Evolutionary conservation across 768 basidiomycete species (phyloP).

Genomic region (Lactarius akahatsu): DNA sequence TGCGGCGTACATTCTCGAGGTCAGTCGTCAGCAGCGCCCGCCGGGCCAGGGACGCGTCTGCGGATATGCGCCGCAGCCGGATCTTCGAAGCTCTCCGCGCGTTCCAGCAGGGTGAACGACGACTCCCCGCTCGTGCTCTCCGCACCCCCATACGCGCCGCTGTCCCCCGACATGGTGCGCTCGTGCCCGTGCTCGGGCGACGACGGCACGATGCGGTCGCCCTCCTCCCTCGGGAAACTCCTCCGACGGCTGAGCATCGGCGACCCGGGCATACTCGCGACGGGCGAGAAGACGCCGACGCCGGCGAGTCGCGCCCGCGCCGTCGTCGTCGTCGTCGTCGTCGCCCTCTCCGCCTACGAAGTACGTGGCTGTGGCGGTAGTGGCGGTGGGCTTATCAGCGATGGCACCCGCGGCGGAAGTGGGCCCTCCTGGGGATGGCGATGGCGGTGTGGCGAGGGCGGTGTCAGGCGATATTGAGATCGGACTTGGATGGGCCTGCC

Average conservation of each 20-base stretch:
- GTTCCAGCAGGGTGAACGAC: conserved; percentile 38
- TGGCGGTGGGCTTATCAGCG: not conserved
- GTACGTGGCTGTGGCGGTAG: conserved; percentile 10
- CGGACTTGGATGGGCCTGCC: not conserved
- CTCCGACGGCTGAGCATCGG: conserved; percentile 43
- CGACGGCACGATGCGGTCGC: not conserved
- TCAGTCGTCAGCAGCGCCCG: conserved; percentile 8
- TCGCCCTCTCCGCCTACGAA: conserved; percentile 12
- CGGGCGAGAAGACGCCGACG: conserved; percentile 73
- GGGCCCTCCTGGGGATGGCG: not conserved
- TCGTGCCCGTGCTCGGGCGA: conserved; percentile 1
- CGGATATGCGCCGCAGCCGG: conserved; percentile 19
- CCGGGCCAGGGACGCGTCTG: conserved; percentile 21
- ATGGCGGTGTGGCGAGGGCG: not conserved
- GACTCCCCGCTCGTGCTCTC: conserved; percentile 31
- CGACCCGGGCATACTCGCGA: conserved; percentile 62
- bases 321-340: conserved; percentile 11
- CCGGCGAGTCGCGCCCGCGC: conserved; percentile 48
- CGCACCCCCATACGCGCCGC: not conserved
- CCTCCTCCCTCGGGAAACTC: conserved; percentile 1
- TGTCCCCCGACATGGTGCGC: conserved; percentile 5
- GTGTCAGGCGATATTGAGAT: not conserved
- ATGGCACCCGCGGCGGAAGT: conserved; percentile 7
- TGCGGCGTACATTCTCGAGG: not conserved
- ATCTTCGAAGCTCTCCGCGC: conserved; percentile 30